Percentiles rank a stretch among this genome's conserved stretches.
Evolutionary conservation across 495 filamentous ascomycete species (phyloP).

Genomic region (Chlorociboria aeruginascens): DNA sequence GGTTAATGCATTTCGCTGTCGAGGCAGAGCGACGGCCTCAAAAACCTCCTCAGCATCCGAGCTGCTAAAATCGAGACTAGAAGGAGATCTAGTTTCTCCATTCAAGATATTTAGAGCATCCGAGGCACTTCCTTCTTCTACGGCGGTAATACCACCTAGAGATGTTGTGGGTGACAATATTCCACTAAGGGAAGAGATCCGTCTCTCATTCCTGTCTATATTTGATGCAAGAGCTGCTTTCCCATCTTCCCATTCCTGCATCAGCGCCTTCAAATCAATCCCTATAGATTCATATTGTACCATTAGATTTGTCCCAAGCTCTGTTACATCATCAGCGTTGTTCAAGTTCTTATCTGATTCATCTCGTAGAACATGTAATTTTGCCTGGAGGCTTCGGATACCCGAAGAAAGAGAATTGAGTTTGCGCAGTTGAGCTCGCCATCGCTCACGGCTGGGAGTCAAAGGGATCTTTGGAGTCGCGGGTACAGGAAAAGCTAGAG

Average conservation of each 20-base stretch:
- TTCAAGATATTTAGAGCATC: constrained; percentile 68
- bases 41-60: constrained; percentile 70
- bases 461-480: constrained; percentile 52
- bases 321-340: constrained; percentile 56
- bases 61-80: constrained; percentile 27
- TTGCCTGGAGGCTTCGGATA: constrained; percentile 85
- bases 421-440: constrained; percentile 74
- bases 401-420: constrained; percentile 80
- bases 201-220: constrained; percentile 59
- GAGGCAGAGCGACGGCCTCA: constrained; percentile 73
- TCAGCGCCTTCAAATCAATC: constrained; percentile 65
- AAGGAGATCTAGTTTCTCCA: constrained; percentile 38
- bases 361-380: constrained; percentile 85
- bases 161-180: constrained; percentile 68
- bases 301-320: constrained; percentile 65
- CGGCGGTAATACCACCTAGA: constrained; percentile 72
- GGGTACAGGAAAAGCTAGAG: constrained; percentile 26
- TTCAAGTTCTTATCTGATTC: constrained; percentile 71
- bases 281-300: constrained; percentile 92
- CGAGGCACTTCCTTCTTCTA: constrained; percentile 65
- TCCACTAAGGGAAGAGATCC: constrained; percentile 56
- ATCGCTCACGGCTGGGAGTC: constrained; percentile 64
- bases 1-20: constrained; percentile 59
- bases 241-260: constrained; percentile 86
- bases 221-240: constrained; percentile 61